A percentile compares a stretch with the other conserved stretches of the same genome.
Evolutionary conservation across 495 filamentous ascomycete species (phyloP).

Genomic region (Astrothelium subdiscretum): DNA sequence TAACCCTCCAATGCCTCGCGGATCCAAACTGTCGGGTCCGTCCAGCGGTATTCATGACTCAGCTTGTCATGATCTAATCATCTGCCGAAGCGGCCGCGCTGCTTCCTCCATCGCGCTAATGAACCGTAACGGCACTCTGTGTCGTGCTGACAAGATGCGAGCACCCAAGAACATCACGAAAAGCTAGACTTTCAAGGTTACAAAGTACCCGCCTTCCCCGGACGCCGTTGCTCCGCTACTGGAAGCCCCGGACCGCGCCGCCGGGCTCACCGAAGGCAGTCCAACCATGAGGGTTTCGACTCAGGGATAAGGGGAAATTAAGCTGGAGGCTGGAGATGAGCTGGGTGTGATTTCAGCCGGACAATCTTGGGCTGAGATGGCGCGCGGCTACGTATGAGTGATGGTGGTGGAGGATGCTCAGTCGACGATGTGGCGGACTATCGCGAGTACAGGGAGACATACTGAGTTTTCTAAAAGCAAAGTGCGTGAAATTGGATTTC

Average conservation of each 20-base stretch:
- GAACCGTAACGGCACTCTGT: not conserved
- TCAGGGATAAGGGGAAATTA: not conserved
- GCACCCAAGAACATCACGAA: not conserved
- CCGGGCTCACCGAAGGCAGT: not conserved
- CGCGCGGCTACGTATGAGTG: not conserved
- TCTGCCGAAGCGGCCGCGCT: not conserved
- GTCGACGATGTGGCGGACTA: too few relatives aligned
- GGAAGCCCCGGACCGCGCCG: not conserved
- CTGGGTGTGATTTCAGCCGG: not conserved
- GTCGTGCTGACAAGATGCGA: not conserved
- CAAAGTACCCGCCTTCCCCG: not conserved
- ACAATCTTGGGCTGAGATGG: too few relatives aligned
- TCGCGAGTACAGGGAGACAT: too few relatives aligned
- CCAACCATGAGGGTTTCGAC: not conserved
- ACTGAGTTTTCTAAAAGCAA: not conserved
- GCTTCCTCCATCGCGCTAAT: too few relatives aligned
- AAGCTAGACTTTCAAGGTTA: not conserved
- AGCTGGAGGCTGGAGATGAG: not conserved
- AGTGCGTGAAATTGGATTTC: not conserved
- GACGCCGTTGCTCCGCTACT: not conserved
- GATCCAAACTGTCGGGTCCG: not conserved
- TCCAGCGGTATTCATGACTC: not conserved
- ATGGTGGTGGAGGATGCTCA: not conserved
- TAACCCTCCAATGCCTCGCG: not conserved
- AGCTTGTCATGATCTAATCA: not conserved